Base-by-base conservation (phyloP, 352 stramenopile genomes). In the Phytophthora europaea region DNA sequence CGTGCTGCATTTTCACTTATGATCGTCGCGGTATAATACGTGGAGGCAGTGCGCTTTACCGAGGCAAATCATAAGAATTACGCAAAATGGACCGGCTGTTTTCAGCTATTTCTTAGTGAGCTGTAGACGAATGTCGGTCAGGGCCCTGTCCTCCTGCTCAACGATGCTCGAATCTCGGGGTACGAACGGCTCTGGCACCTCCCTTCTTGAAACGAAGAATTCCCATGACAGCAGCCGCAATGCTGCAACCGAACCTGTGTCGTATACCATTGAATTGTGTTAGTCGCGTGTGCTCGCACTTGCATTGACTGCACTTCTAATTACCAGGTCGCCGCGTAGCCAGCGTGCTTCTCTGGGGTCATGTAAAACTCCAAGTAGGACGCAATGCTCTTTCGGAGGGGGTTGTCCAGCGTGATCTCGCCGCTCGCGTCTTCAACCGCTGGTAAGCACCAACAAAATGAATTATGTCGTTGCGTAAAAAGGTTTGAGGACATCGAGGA, bases 291-390 rank as follows among this genome's bases (percentile, higher is more conserved):
- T 13, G 23, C 28, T 61, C 31, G 13, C 6, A 43, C 26, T 48
- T 51, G 13, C 2, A 28, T 16, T 33, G 62, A 20, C 15, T 55
- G 15, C 47, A 57, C 23, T 8, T 31, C 8, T 47, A 38, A 80
- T 51, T 86, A 96, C 90, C 90, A 97, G 6, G 89, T 97, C 26
- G 80, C 84, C 4, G 90, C 90, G 56, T 97, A 97, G 40, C 85
- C 89, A 4, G 85, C 88, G 72, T 97, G 90, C 73, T 95, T 97
- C 57, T 89, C 80, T 23, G 90, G 90, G 6, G 90, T 95, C 90
- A 97, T 97, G 87, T 97, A 95, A 67, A 97, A 97, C 55, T 93
- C 87, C 62, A 92, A 66, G 75, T 95, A 97, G 40, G 87, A 94
- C 22, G 82, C 74, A 33, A 94, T 75, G 47, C 78, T 92, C 73